Evolutionary conservation across 2,329 filamentous ascomycete species (phyloP).

Genomic region (Stagonosporopsis rhizophila): DNA sequence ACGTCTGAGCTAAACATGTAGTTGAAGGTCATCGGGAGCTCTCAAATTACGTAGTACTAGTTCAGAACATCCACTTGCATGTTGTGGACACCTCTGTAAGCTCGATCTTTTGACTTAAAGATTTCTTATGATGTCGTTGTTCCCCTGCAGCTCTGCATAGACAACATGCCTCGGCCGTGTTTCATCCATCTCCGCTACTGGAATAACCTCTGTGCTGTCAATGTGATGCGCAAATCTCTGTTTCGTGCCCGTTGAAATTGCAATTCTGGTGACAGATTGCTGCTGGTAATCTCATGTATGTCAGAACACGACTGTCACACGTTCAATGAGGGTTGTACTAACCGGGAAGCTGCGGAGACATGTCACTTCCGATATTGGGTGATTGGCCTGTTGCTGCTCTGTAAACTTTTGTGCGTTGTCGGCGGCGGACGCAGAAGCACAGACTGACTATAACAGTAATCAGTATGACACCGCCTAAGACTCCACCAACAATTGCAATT

Average conservation of each 20-base stretch:
- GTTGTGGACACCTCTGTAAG: not conserved
- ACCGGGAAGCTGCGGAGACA: slow-evolving; percentile 35
- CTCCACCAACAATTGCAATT: slow-evolving; percentile 34
- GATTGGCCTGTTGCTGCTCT: slow-evolving; percentile 34
- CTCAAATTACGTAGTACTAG: not conserved
- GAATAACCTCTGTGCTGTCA: slow-evolving; percentile 22
- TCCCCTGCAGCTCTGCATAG: slow-evolving; percentile 8
- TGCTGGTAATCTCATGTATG: not conserved
- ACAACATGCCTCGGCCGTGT: slow-evolving; percentile 21
- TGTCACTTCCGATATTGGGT: slow-evolving; percentile 31
- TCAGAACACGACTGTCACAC: not conserved
- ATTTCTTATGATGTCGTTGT: slow-evolving; percentile 16
- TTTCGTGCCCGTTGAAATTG: slow-evolving; percentile 8
- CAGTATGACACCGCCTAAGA: slow-evolving; percentile 28
- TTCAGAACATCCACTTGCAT: not conserved
- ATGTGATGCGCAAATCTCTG: slow-evolving; percentile 25
- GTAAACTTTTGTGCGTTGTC: slow-evolving; percentile 27
- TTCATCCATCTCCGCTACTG: slow-evolving; percentile 23
- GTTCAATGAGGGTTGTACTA: slow-evolving; percentile 8
- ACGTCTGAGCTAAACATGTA: too few species aligned
- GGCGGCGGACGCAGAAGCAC: slow-evolving; percentile 21
- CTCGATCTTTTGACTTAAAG: not conserved
- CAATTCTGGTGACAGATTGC: not conserved
- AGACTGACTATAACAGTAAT: slow-evolving; percentile 17
- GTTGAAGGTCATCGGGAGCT: too few species aligned